phyloP scores from a whole-genome alignment of 768 basidiomycete genomes.

The Rhizopogon rudus region DNA sequence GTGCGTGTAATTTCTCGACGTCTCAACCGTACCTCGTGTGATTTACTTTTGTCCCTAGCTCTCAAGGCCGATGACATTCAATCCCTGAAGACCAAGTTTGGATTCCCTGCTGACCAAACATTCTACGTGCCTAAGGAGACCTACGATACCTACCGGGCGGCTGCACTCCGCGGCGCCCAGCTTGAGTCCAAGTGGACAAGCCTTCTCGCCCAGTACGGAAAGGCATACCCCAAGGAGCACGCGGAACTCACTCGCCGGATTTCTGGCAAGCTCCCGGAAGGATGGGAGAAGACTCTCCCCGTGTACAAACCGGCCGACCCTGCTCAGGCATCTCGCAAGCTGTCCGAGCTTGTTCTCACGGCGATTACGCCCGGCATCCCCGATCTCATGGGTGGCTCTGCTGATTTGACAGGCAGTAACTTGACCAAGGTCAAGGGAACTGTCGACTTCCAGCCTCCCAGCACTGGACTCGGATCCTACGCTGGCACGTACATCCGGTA shows the following conservation, averaged over 20 bases:
- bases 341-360: slow-evolving; percentile 85
- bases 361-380: slow-evolving; percentile 71
- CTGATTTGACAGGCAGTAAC: slow-evolving; percentile 90
- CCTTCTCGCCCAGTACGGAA: slow-evolving; percentile 60
- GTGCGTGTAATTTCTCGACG: slow-evolving; percentile 44
- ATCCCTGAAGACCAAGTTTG: slow-evolving; percentile 78
- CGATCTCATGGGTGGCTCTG: slow-evolving; percentile 85
- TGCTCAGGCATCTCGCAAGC: slow-evolving; percentile 88
- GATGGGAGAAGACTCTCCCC: slow-evolving; percentile 84
- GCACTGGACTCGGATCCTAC: slow-evolving; percentile 79
- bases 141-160: slow-evolving; percentile 60
- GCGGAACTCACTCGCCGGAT: slow-evolving; percentile 85
- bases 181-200: slow-evolving; percentile 72
- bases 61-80: slow-evolving; percentile 90
- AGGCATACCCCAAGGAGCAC: slow-evolving; percentile 81
- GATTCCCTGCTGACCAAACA: slow-evolving; percentile 70
- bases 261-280: slow-evolving; percentile 72
- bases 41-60: slow-evolving; percentile 39
- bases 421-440: slow-evolving; percentile 80
- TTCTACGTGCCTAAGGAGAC: slow-evolving; percentile 77
- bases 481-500: slow-evolving; percentile 89
- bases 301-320: slow-evolving; percentile 79
- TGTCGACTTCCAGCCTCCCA: slow-evolving; percentile 91
- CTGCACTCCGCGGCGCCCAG: slow-evolving; percentile 68
- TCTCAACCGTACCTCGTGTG: background rate